Percentiles rank a stretch among this genome's conserved stretches.
phyloP scores from a whole-genome alignment of 129 eudicot genomes.

The Chrysanthemum lavandulifolium region DNA sequence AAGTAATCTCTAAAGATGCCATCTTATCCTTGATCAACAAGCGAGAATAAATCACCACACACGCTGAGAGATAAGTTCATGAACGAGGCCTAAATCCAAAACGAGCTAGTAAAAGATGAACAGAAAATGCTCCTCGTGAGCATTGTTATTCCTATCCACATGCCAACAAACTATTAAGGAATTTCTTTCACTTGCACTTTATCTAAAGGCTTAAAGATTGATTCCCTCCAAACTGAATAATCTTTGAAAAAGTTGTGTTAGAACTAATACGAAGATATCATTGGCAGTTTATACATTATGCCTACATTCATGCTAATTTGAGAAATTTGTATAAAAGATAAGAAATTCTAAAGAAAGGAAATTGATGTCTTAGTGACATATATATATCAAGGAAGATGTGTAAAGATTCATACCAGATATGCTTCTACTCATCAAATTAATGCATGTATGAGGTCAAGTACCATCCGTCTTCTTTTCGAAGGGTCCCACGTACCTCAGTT shows the following conservation, averaged over 20 bases:
- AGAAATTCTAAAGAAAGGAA: slow-evolving; percentile 20
- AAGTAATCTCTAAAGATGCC: slow-evolving; percentile 17
- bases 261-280: slow-evolving; percentile 25
- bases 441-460: slow-evolving; percentile 57
- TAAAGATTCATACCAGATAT: slow-evolving; percentile 48
- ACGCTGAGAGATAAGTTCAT: neutral
- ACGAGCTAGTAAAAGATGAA: slow-evolving; percentile 19
- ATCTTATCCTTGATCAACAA: neutral
- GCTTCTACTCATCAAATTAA: slow-evolving; percentile 33
- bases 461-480: slow-evolving; percentile 38
- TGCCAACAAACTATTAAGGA: slow-evolving; percentile 63
- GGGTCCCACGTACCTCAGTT: slow-evolving; percentile 37
- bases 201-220: slow-evolving; percentile 55
- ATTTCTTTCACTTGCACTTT: slow-evolving; percentile 49
- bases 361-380: slow-evolving; percentile 25
- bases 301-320: slow-evolving; percentile 19
- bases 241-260: slow-evolving; percentile 33
- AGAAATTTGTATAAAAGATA: neutral
- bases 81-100: slow-evolving; percentile 16
- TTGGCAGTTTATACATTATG: neutral
- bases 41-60: neutral
- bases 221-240: slow-evolving; percentile 52
- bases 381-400: slow-evolving; percentile 27
- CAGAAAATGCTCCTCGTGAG: slow-evolving; percentile 28
- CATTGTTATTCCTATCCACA: slow-evolving; percentile 55